Percentiles rank a stretch among this genome's conserved stretches.
Evolutionary conservation across 2,329 filamentous ascomycete genomes (phyloP).

Genomic region (Sporothrix phasma): DNA sequence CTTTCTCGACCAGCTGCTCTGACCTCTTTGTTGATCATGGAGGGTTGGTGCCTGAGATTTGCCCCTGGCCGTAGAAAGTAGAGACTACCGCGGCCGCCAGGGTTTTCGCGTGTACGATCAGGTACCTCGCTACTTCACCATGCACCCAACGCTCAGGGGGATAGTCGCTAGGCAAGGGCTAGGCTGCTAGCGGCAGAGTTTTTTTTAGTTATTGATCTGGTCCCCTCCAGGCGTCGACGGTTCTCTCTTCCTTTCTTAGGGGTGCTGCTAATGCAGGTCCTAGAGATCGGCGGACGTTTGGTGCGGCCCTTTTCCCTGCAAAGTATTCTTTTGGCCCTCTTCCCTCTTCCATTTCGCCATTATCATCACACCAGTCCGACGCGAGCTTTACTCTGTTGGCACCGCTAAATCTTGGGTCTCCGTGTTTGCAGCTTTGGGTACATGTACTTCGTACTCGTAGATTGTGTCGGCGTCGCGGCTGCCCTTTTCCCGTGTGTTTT

Average conservation of each 20-base stretch:
- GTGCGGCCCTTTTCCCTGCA: neutral
- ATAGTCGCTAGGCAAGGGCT: slow-evolving; percentile 7
- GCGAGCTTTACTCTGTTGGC: neutral
- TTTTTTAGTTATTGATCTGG: slow-evolving; percentile 10
- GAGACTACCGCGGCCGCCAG: neutral
- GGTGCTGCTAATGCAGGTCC: neutral
- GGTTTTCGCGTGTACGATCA: neutral
- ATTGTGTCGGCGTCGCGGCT: neutral
- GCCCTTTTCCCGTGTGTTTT: neutral
- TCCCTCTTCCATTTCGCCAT: neutral
- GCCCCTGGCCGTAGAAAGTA: slow-evolving; percentile 10
- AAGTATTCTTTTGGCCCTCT: too few relatives aligned
- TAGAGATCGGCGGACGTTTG: neutral
- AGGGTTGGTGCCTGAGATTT: neutral
- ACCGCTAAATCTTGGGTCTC: neutral
- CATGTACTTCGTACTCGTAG: too few relatives aligned
- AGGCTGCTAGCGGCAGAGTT: slow-evolving; percentile 8
- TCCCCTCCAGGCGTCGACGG: neutral
- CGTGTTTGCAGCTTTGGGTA: neutral
- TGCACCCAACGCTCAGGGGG: neutral
- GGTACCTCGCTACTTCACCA: neutral
- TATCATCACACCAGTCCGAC: neutral
- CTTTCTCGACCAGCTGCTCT: neutral
- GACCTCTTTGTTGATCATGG: neutral
- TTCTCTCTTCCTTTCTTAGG: neutral